Evolutionary conservation across 495 filamentous ascomycete genomes (phyloP), one percentile per base, ranked within the genome.

Genomic region (Tuber melanosporum): DNA sequence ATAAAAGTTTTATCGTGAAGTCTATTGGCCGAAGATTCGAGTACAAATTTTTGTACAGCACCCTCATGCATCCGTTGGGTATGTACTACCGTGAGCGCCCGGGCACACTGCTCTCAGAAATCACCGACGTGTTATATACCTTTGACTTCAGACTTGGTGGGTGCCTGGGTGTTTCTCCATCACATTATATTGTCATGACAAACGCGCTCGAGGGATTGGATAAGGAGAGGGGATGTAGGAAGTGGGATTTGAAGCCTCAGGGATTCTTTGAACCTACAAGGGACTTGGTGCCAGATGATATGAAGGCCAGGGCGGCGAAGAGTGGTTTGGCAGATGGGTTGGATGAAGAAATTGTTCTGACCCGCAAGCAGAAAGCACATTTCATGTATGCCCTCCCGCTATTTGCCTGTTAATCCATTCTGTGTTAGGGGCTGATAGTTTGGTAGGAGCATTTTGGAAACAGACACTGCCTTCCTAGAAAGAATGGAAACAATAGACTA

Each of bases 401-500:
- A 36, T 52, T 62, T 52, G 7, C 32, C 43, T 43, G 17, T 44
- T 36, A 2, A 17, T 70, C 41, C 45, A n/a, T 49, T 42, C 45
- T 43, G 73, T 62, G 66, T 71, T 43, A n/a, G 15, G 36, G 19
- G 19, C 70, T 72, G 32, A 39, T 22, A 12, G 26, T 72, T 42
- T 66, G 66, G 75, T 70, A 81, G 80, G 80, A 57, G 71, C 74
- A 73, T 78, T 42, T 70, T 83, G 43, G 82, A 83, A 73, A 39
- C 72, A 41, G 82, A 83, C 78, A 80, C 76, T 45, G 75, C 74
- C 32, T 83, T 83, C 52, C 71, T 83, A 72, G 73, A 70, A 43
- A 75, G 80, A 74, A 83, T 82, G 79, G 77, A 80, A 75, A 83
- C 82, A 71, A 83, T 83, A 73, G 81, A 83, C 73, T 83, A 83